Evolutionary conservation across 768 basidiomycete genomes (phyloP).

Genomic region (Termitomyces sp.): DNA sequence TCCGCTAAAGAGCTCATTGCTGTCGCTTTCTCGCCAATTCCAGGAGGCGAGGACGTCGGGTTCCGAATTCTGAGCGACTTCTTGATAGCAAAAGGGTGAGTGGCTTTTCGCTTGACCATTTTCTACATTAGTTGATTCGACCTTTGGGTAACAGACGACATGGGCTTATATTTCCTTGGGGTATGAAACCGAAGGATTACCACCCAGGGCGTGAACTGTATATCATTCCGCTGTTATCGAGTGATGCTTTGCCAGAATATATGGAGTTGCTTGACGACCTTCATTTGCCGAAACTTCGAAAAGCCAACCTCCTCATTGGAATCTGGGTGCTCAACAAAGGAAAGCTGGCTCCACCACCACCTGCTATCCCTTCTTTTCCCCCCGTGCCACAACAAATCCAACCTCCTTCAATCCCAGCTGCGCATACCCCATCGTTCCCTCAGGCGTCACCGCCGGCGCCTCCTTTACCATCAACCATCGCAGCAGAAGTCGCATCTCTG

Average conservation of each 20-base stretch:
- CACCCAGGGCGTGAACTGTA: slow-evolving; percentile 84
- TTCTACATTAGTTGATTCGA: slow-evolving; percentile 7
- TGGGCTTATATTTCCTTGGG: slow-evolving; percentile 85
- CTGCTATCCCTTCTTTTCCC: slow-evolving; percentile 15
- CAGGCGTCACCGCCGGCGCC: slow-evolving; percentile 17
- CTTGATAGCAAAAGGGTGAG: slow-evolving; percentile 68
- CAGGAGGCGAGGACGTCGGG: slow-evolving; percentile 36
- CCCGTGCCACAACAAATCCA: slow-evolving; percentile 7
- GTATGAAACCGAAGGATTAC: slow-evolving; percentile 62
- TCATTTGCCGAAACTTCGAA: slow-evolving; percentile 57
- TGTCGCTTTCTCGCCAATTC: slow-evolving; percentile 59
- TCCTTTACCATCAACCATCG: slow-evolving; percentile 43
- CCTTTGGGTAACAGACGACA: slow-evolving; percentile 58
- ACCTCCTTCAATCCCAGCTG: slow-evolving; percentile 13
- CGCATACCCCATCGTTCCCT: slow-evolving; percentile 13
- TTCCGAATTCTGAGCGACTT: slow-evolving; percentile 63
- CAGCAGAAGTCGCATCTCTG: slow-evolving; percentile 66
- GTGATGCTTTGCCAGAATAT: slow-evolving; percentile 73
- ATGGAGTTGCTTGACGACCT: slow-evolving; percentile 79
- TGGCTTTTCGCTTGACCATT: slow-evolving; percentile 5
- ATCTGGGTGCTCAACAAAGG: slow-evolving; percentile 86
- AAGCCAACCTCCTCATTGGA: slow-evolving; percentile 65
- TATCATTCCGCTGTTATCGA: slow-evolving; percentile 68
- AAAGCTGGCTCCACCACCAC: slow-evolving; percentile 44
- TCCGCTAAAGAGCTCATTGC: slow-evolving; percentile 74